These are phyloP conservation scores for Cryptosporidium sp. DNA, from an alignment of 169 alveolate genomes.

Conservation along the genomic window DNA sequence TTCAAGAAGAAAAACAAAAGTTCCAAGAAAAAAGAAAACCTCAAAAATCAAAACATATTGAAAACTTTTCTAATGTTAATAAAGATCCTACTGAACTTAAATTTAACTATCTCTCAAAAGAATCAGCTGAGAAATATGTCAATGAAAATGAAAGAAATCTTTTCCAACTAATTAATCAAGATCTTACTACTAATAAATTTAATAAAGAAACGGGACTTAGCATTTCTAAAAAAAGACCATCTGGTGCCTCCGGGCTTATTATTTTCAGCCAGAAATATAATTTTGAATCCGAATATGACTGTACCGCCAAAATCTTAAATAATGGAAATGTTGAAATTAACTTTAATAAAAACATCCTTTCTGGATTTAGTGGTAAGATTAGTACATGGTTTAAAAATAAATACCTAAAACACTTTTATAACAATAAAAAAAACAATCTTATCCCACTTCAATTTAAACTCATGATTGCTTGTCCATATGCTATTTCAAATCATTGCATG, in stretches of 20 bases:
- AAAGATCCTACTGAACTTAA: not conserved
- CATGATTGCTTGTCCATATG: constrained; percentile 43
- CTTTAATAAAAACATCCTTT: not conserved
- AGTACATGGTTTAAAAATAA: not conserved
- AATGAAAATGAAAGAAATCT: constrained; percentile 21
- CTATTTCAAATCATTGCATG: not conserved
- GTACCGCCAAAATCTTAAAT: not conserved
- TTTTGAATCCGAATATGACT: constrained; percentile 1
- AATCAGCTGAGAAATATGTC: constrained; percentile 6
- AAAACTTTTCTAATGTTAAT: not conserved
- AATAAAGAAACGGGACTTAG: not conserved
- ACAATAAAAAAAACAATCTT: not conserved
- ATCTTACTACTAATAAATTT: not conserved
- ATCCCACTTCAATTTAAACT: constrained; percentile 38
- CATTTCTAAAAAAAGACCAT: constrained; percentile 22
- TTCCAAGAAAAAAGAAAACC: not conserved
- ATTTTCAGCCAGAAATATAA: constrained; percentile 25
- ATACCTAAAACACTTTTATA: not conserved
- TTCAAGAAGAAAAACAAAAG: not conserved
- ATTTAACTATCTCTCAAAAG: constrained; percentile 19
- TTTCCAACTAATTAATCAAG: not conserved
- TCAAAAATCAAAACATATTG: not conserved
- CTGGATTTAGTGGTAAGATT: not conserved
- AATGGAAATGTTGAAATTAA: not conserved
- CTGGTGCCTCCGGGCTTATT: constrained; percentile 26